Base-by-base conservation (phyloP, 768 basidiomycete genomes). In the Phylloporus sp. region DNA sequence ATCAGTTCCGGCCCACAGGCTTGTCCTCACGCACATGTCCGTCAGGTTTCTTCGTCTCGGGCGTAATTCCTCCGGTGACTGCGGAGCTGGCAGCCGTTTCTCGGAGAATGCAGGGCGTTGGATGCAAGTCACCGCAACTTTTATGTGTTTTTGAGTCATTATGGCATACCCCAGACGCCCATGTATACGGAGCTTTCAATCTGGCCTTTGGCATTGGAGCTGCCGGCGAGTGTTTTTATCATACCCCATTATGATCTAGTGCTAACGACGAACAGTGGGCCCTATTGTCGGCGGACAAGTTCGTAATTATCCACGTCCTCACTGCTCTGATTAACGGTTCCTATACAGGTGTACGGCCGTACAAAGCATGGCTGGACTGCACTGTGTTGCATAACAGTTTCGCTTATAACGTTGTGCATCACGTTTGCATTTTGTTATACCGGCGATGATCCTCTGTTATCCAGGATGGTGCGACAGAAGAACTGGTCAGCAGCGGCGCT, bases 161-260 rank as follows among this genome's bases (percentile, higher is more conserved):
- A 13, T 23, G 9, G 22, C 15, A 40, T 37, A 17, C 21, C 18
- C 23, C 54, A 88, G 86, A 83, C 63, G 86, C 77, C 1, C 85
- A 88, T 56, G 73, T 84, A 4, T 89, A 86, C 55, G 86, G 80
- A 4, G 81, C 79, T 1, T 86, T 86, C 59, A 90, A 87, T 65
- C 58, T 88, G 10, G 79, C 78, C 3, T 86, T 80, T 50, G 85
- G 82, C 2, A 59, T 84, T 46, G 86, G 84, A 24, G 75, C 80
- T 27, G 66, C 78, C 37, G 58, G 85, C 85, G 53, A 61, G 76
- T 67, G 15, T 11, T 33, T 44, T 26, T 22, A 15, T 22, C 29
- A 13, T 38, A 28, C 41, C n/a, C n/a, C n/a, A 22, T 21, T 15
- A 31, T 31, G 39, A 20, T 23, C 32, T 34, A 36, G 15, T 33